phyloP scores from a whole-genome alignment of 257 asterid genomes.

The Solanum ahanhuiri region DNA sequence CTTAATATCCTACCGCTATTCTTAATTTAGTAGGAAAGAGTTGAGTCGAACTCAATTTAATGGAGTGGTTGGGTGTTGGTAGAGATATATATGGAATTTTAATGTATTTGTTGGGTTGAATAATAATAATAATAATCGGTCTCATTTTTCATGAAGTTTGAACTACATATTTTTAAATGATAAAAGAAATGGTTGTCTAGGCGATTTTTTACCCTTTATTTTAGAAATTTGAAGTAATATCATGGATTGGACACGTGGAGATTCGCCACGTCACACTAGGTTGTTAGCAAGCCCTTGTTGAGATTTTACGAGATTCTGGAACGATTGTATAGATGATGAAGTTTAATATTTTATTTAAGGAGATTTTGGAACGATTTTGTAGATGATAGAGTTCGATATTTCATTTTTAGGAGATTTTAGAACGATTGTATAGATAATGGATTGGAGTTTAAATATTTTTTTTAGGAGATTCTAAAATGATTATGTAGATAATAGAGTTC shows the following conservation, averaged over 20 bases:
- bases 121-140: background rate
- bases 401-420: background rate
- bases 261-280: background rate
- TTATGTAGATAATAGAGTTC: rapidly evolving
- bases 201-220: background rate
- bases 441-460: background rate
- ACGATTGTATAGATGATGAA: background rate
- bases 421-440: background rate
- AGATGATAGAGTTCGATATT: background rate
- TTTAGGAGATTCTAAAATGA: background rate
- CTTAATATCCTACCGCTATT: background rate
- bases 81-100: background rate
- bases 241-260: background rate
- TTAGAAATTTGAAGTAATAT: background rate
- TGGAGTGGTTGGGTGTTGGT: background rate
- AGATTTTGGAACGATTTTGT: too few relatives aligned
- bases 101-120: background rate
- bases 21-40: background rate
- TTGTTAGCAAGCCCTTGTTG: background rate
- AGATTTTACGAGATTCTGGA: background rate
- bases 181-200: background rate
- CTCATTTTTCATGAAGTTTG: background rate
- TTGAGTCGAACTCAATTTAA: background rate
- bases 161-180: background rate
- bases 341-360: background rate